Conservation (phyloP, 2,329 filamentous ascomycete genomes). For the Botryotinia globosa region DNA sequence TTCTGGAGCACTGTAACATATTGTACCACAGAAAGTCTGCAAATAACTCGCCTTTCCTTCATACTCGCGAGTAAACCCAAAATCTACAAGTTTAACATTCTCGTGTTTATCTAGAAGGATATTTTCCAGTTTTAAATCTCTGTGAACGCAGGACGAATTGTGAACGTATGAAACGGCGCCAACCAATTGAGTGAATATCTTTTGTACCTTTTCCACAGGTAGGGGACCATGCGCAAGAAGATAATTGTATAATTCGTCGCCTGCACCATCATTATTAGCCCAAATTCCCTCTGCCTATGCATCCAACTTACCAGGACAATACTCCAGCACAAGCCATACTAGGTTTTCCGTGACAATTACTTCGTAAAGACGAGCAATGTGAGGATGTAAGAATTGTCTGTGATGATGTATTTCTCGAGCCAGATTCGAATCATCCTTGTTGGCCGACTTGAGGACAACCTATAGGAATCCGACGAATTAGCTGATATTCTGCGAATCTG, state of each 20-base stretch:
- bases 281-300: constrained; percentile 1
- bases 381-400: constrained; percentile 93
- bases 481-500: constrained; percentile 22
- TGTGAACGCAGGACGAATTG: constrained; percentile 90
- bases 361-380: constrained; percentile 95
- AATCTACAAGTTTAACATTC: constrained; percentile 96
- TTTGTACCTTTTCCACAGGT: constrained; percentile 82
- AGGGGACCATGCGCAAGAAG: constrained; percentile 83
- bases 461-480: constrained; percentile 40
- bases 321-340: constrained; percentile 96
- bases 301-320: constrained; percentile 71
- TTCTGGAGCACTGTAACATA: constrained; percentile 96
- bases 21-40: constrained; percentile 95
- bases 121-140: constrained; percentile 94
- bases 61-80: constrained; percentile 97
- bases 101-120: constrained; percentile 95
- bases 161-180: constrained; percentile 95
- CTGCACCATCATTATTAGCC: constrained; percentile 47
- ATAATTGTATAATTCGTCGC: constrained; percentile 96
- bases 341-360: constrained; percentile 93
- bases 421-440: constrained; percentile 92
- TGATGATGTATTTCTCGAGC: constrained; percentile 98
- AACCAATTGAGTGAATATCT: constrained; percentile 92
- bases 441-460: constrained; percentile 98
- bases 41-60: constrained; percentile 91